Conservation (phyloP, 108 stramenopile genomes). For the Nitzschia sp. region DNA sequence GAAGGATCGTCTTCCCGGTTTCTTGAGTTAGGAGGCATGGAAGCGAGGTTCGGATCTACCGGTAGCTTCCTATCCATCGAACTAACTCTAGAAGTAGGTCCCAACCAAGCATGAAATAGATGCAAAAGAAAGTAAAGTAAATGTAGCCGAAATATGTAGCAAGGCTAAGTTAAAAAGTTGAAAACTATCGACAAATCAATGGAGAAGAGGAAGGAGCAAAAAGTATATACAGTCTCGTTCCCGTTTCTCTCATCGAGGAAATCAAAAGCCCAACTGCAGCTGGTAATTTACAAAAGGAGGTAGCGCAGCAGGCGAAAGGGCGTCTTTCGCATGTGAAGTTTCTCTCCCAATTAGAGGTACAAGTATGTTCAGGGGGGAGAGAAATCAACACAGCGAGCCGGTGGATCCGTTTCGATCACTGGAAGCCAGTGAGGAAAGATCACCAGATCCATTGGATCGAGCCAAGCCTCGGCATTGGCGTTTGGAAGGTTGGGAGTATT, state of each 20-base stretch:
- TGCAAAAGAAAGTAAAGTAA: neutral
- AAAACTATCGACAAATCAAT: constrained; percentile 3
- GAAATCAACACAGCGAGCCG: constrained; percentile 29
- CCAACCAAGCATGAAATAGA: too few species aligned
- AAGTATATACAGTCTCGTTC: neutral
- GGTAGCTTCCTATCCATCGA: too few species aligned
- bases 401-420: constrained; percentile 24
- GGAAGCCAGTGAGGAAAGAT: constrained; percentile 15
- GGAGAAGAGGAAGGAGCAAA: neutral
- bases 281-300: neutral
- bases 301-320: constrained; percentile 8
- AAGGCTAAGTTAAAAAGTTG: neutral
- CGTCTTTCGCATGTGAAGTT: constrained; percentile 4
- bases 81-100: too few species aligned
- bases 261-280: constrained; percentile 8
- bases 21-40: too few species aligned
- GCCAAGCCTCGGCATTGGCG: constrained; percentile 30
- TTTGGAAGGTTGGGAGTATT: constrained; percentile 4
- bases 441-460: constrained; percentile 21
- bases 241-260: neutral
- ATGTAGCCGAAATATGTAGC: neutral
- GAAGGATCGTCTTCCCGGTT: too few species aligned
- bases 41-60: too few species aligned
- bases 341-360: neutral
- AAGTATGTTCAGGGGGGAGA: neutral